Base-by-base conservation (phyloP, 164 flowering plant species). In the Euptelea pleiosperma region DNA sequence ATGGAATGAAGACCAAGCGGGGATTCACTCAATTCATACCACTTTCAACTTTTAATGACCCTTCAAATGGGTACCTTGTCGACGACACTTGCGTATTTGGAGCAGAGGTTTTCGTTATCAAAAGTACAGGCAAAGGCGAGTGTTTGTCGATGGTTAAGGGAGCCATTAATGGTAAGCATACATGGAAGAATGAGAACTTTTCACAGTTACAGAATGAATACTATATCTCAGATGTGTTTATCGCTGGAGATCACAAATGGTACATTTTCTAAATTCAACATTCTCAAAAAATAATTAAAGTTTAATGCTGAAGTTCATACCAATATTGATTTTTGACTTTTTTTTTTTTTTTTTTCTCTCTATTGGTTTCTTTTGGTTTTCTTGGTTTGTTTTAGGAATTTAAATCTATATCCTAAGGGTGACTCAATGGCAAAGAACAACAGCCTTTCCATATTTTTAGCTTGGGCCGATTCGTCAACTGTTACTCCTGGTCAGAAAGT, bases 41-140 rank as follows among this genome's bases (percentile, higher is more conserved):
- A 3, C 29, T 30, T 12, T 5, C 43, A 22, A 36, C 57, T 3
- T 22, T 54, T 16, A 37, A 37, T 12, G 44, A 54, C 18, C 44
- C 57, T 54, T 36, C 16, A 2, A 54, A 36, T 24, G 57, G 57
- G 10, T 54, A 36, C 31, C 44, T 54, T 36, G 44, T 54, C 8
- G 43, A 54, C 6, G 30, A 54, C 24, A 22, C 57, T 37, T 54
- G 57, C 26, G 18, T 37, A 5, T 54, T 54, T 37, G 57, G 57
- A 36, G 57, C 31, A 9, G 57, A 54, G 26, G 30, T 54, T 30
- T 21, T 36, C 5, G 57, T 54, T 36, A 1, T 2, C 4, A 54
- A 54, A 2, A 54, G 18, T 24, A 36, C 44, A 35, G 43, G n/a
- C 16, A 36, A 24, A 10, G 57, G 57, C 11, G 57, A 54, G 22